Evolutionary conservation across 345 rosid genomes (phyloP).

Genomic region (Eucalyptus marginata): DNA sequence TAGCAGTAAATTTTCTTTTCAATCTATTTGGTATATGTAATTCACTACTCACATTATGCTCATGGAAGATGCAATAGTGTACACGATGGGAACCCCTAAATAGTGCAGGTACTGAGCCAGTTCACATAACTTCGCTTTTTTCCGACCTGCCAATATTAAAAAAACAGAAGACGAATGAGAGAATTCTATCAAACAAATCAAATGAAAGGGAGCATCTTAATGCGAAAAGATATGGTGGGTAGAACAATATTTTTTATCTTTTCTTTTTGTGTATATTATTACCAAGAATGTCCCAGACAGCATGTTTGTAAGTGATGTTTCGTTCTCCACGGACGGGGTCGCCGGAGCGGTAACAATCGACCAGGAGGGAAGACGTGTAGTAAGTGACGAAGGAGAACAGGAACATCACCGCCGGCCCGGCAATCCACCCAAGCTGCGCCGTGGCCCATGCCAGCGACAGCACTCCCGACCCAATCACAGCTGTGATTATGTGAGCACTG

Average conservation of each 20-base stretch:
- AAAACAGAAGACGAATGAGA: background rate
- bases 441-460: slow-evolving; percentile 51
- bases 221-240: background rate
- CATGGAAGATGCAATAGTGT: slow-evolving; percentile 38
- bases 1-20: background rate
- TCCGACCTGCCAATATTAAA: slow-evolving; percentile 10
- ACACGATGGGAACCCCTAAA: slow-evolving; percentile 37
- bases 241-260: no score
- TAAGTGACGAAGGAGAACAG: slow-evolving; percentile 57
- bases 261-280: background rate
- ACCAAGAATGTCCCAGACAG: slow-evolving; percentile 51
- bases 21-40: background rate
- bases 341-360: slow-evolving; percentile 59
- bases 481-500: slow-evolving; percentile 44
- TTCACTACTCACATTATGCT: slow-evolving; percentile 16
- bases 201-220: background rate
- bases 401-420: slow-evolving; percentile 46
- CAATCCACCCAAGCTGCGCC: slow-evolving; percentile 74
- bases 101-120: slow-evolving; percentile 23
- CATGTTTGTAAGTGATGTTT: slow-evolving; percentile 61
- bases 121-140: slow-evolving; percentile 21
- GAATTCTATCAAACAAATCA: background rate
- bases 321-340: slow-evolving; percentile 46
- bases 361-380: slow-evolving; percentile 46
- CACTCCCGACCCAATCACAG: slow-evolving; percentile 71